phyloP scores from a whole-genome alignment of 345 rosid species.

The Citrus sinensis region DVS_A1.0 CM039168.1:198501-199000 shows the following conservation, averaged over 20 bases:
- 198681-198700: conserved; percentile 14
- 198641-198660: conserved; percentile 13
- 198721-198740: background rate
- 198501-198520: background rate
- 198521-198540: background rate
- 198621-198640: background rate
- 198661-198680: background rate
- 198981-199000: conserved; percentile 54
- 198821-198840: conserved; percentile 36
- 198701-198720: background rate
- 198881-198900: conserved; percentile 45
- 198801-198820: conserved; percentile 56
- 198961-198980: conserved; percentile 42
- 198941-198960: conserved; percentile 43
- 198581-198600: background rate
- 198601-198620: background rate
- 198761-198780: conserved; percentile 44
- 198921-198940: conserved; percentile 45
- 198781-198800: conserved; percentile 53
- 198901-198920: conserved; percentile 44
- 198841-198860: conserved; percentile 50
- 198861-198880: conserved; percentile 60
- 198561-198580: too few relatives aligned
- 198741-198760: conserved; percentile 27
- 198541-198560: background rate